phyloP scores from a whole-genome alignment of 2,329 filamentous ascomycete species.

The Penicillium crustosum region DNA sequence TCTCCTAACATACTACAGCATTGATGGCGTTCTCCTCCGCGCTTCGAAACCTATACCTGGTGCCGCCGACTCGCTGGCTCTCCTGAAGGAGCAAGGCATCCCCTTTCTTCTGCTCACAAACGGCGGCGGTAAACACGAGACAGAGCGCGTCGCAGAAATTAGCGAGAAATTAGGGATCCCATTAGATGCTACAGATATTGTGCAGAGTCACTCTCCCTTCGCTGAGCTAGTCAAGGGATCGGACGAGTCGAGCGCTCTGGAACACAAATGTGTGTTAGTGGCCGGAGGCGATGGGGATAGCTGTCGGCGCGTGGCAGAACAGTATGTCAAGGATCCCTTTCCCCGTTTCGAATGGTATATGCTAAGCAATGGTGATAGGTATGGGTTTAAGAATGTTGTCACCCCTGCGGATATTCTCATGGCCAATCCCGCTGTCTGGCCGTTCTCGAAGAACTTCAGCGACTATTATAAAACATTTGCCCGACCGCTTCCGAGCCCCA shows the following conservation, averaged over 20 bases:
- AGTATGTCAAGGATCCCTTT: conserved; percentile 39
- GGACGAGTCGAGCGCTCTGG: conserved; percentile 53
- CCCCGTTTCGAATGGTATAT: not conserved
- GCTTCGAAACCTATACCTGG: conserved; percentile 75
- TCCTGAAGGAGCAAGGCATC: conserved; percentile 71
- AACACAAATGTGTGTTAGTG: conserved; percentile 69
- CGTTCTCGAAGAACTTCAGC: conserved; percentile 69
- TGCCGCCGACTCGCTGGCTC: conserved; percentile 69
- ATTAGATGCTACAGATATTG: conserved; percentile 68
- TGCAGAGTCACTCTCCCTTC: conserved; percentile 92
- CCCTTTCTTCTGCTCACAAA: conserved; percentile 96
- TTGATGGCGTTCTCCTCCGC: conserved; percentile 93
- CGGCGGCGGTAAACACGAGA: conserved; percentile 83
- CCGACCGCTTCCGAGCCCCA: conserved; percentile 36
- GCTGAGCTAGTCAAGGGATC: conserved; percentile 65
- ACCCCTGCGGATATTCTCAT: conserved; percentile 81
- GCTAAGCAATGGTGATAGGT: conserved; percentile 37
- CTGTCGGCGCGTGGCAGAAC: conserved; percentile 71
- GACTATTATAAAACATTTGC: conserved; percentile 59
- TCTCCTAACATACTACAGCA: conserved; percentile 49
- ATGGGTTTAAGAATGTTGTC: conserved; percentile 79
- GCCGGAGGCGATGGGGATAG: conserved; percentile 67
- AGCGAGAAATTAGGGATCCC: conserved; percentile 63
- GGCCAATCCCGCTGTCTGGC: conserved; percentile 74
- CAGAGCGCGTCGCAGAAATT: conserved; percentile 68